phyloP scores from a whole-genome alignment of 129 eudicot species.

The Chrysanthemum makinoi region DNA sequence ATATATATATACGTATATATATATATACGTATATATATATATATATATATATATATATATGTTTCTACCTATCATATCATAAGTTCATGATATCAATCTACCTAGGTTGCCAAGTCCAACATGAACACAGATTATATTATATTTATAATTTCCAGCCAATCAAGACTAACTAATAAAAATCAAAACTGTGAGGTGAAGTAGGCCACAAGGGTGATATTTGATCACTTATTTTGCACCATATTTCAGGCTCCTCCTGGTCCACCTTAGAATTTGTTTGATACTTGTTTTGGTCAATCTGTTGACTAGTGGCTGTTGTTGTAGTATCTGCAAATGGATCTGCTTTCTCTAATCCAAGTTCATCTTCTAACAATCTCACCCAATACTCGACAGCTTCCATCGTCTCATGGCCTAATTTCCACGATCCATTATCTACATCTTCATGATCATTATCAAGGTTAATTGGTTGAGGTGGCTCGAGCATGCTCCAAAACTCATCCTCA shows the following conservation, averaged over 20 bases:
- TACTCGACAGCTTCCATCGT: conserved; percentile 26
- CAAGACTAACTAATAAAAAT: conserved; percentile 16
- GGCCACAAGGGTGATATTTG: too few relatives aligned
- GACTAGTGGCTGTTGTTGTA: conserved; percentile 5
- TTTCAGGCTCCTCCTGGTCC: too few relatives aligned
- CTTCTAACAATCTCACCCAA: conserved; percentile 57
- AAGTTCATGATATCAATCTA: too few relatives aligned
- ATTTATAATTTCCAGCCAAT: background rate
- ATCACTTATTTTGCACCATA: too few relatives aligned
- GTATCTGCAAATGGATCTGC: too few relatives aligned
- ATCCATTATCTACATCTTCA: background rate
- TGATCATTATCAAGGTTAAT: conserved; percentile 1
- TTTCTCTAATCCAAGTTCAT: conserved; percentile 59
- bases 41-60: too few relatives aligned
- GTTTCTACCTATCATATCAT: background rate
- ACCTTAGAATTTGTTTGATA: conserved; percentile 26
- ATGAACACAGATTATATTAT: background rate
- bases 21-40: too few relatives aligned
- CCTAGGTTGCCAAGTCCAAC: conserved; percentile 23
- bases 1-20: too few relatives aligned
- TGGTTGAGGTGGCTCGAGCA: conserved; percentile 33
- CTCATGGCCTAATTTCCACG: background rate
- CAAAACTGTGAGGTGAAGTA: conserved; percentile 30
- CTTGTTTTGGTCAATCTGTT: background rate
- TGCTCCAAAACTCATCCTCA: conserved; percentile 49